phyloP scores from a whole-genome alignment of 352 stramenopile species.

The Plasmopara halstedii region DNA sequence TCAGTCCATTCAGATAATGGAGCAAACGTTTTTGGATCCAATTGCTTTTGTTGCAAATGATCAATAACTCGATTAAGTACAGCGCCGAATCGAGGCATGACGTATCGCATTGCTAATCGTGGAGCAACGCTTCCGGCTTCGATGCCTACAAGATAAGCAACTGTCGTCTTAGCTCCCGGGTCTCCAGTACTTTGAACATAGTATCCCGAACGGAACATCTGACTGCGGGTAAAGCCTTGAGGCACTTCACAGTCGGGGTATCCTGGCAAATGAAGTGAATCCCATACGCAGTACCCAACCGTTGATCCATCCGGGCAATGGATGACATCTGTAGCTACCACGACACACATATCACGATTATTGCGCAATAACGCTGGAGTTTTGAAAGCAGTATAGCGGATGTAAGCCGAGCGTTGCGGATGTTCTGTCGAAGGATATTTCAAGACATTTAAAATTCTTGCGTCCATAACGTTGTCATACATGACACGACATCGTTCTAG shows the following conservation, averaged over 20 bases:
- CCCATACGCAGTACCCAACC: conserved; percentile 38
- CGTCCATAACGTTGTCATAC: conserved; percentile 36
- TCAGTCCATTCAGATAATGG: conserved; percentile 24
- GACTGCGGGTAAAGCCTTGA: conserved; percentile 26
- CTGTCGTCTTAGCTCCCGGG: conserved; percentile 16
- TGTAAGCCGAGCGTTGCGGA: conserved; percentile 30
- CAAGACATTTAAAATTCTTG: conserved; percentile 27
- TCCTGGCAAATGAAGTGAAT: conserved; percentile 31
- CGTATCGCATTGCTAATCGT: conserved; percentile 19
- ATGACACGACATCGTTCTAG: conserved; percentile 28
- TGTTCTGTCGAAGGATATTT: conserved; percentile 21
- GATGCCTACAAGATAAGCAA: conserved; percentile 31
- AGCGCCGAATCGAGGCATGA: conserved; percentile 28
- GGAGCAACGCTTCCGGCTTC: conserved; percentile 24
- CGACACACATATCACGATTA: conserved; percentile 33
- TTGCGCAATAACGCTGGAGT: conserved; percentile 24
- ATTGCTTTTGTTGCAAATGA: conserved; percentile 16
- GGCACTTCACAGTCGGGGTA: conserved; percentile 29
- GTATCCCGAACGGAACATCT: conserved; percentile 33
- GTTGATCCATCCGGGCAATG: conserved; percentile 26
- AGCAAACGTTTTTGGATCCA: conserved; percentile 24
- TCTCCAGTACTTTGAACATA: conserved; percentile 30
- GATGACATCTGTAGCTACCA: conserved; percentile 33
- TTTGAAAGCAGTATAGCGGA: conserved; percentile 35
- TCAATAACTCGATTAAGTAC: conserved; percentile 23